Conservation (phyloP, 352 stramenopile genomes). For the Phytophthora capsici region DNA sequence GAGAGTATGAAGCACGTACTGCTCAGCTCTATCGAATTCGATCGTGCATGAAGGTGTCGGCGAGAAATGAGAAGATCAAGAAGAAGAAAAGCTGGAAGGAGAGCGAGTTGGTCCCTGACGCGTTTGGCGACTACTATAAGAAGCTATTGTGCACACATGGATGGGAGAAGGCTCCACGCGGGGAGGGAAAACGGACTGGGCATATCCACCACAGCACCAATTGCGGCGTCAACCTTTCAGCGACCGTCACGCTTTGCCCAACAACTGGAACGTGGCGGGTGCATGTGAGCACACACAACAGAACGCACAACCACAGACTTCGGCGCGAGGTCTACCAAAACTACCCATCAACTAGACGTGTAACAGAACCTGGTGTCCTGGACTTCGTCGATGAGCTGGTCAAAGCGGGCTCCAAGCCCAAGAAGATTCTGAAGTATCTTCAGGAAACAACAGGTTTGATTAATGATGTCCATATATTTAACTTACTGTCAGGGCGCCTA, state of each 20-base stretch:
- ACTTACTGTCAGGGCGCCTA: background rate
- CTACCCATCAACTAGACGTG: background rate
- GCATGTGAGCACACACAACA: background rate
- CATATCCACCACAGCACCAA: background rate
- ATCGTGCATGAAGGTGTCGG: background rate
- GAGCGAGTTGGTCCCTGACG: background rate
- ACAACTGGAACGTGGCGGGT: background rate
- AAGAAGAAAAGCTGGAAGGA: slow-evolving; percentile 3
- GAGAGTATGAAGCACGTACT: slow-evolving; percentile 1
- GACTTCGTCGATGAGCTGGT: no score
- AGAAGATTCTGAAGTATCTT: slow-evolving; percentile 13
- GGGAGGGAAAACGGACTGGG: background rate
- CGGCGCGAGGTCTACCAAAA: background rate
- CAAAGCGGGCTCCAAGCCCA: background rate
- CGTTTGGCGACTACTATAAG: slow-evolving; percentile 4
- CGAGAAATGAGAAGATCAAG: background rate
- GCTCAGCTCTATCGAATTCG: background rate
- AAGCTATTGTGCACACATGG: slow-evolving; percentile 8
- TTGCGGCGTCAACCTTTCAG: background rate
- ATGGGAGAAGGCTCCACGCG: background rate
- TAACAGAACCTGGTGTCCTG: no score
- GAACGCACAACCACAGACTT: slow-evolving; percentile 9
- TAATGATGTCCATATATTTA: background rate
- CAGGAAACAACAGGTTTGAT: slow-evolving; percentile 11
- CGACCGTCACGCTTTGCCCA: background rate